Evolutionary conservation across 331 rosid species (phyloP).

Genomic region (Cydonia oblonga): DNA sequence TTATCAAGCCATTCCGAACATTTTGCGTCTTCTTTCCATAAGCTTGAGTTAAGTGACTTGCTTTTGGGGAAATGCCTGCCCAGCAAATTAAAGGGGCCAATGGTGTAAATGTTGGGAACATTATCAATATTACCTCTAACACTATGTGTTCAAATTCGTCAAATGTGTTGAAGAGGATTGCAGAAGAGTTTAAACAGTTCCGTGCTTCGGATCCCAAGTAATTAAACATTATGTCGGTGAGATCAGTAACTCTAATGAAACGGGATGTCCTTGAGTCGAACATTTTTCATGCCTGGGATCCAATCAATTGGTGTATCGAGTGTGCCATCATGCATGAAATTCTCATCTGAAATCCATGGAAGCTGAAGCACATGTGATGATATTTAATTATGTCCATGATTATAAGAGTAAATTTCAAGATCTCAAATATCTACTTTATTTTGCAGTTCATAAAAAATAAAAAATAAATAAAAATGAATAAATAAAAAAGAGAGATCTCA

Average conservation of each 20-base stretch:
- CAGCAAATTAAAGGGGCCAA: conserved; percentile 24
- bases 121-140: conserved; percentile 17
- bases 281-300: conserved; percentile 29
- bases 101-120: conserved; percentile 26
- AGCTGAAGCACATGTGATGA: too few species aligned
- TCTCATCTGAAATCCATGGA: conserved; percentile 10
- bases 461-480: too few species aligned
- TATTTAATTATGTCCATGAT: too few species aligned
- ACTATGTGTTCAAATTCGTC: conserved; percentile 32
- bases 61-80: conserved; percentile 11
- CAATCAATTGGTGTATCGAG: conserved; percentile 17
- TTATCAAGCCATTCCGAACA: conserved; percentile 25
- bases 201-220: conserved; percentile 7
- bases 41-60: conserved; percentile 11
- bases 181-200: conserved; percentile 25
- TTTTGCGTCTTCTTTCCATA: conserved; percentile 27
- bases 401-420: too few species aligned
- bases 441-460: too few species aligned
- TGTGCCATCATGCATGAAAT: conserved; percentile 14
- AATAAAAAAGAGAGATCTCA: too few species aligned
- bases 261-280: conserved; percentile 39
- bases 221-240: conserved; percentile 18
- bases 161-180: conserved; percentile 42
- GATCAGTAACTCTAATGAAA: conserved; percentile 22
- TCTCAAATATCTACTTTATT: too few species aligned